Base-by-base conservation (phyloP, 2,329 filamentous ascomycete genomes). In the Neurospora sp. region DNA sequence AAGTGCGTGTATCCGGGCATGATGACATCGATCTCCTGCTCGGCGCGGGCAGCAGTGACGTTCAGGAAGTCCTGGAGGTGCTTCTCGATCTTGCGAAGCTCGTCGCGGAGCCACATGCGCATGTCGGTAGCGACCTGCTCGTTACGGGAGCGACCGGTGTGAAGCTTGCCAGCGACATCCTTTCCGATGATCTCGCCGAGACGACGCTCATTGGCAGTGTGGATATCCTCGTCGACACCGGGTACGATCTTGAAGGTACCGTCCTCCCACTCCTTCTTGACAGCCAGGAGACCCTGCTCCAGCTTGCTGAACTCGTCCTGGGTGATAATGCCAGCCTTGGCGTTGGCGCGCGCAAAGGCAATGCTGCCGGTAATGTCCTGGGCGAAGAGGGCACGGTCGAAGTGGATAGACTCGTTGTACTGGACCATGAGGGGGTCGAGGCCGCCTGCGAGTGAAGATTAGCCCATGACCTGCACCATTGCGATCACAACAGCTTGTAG, bases 1-100 rank as follows among this genome's bases (percentile, higher is more conserved):
- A 96, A 82, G 80, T 97, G 93, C 15, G 92, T 96, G 81, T 97
- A 97, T 2, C 92, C 92, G 1, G 93, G 93, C 91, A 97, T 96
- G 76, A 96, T 79, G 73, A 88, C 84, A 74, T 92, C 89, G 73
- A 94, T 89, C 76, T 96, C 91, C 41, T 83, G 80, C 83, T 93
- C 91, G 1, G 92, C 91, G 37, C 92, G 87, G 66, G 83, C 82
- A 41, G 88, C 85, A 15, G 89, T 87, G 66, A 93, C 90, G 76
- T 87, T 83, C 52, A 97, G 82, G 74, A 97, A 86, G 69, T 87
- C 85, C 62, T 88, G 83, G 4, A 97, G 84, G 75, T 89, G 88
- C 41, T 75, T 79, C 75, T 96, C 92, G 68, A 97, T 87, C 73
- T 84, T 83, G 70, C 85, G 85, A 70, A 97, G 83, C 81, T 91